Evolutionary conservation across 1,284 basidiomycete species (phyloP).

Genomic region (Cryptococcus sp.): DNA sequence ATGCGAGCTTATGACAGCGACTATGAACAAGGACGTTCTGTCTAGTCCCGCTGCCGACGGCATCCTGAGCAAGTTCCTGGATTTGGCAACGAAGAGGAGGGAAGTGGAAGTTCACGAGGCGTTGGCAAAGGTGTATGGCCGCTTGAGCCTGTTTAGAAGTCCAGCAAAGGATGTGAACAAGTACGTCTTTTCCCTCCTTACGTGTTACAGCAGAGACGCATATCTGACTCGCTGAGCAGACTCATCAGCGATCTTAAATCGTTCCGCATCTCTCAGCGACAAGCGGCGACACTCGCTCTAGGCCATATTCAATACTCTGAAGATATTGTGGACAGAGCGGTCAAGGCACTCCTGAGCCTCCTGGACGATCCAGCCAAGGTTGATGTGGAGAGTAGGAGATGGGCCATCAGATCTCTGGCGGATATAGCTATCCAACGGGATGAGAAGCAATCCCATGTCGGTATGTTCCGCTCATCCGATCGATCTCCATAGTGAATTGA

Average conservation of each 20-base stretch:
- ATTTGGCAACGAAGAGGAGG: constrained; percentile 71
- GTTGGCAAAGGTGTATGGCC: constrained; percentile 66
- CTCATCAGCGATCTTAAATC: constrained; percentile 67
- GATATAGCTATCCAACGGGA: constrained; percentile 25
- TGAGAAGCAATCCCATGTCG: constrained; percentile 6
- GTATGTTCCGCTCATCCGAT: constrained; percentile 17
- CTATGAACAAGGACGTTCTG: constrained; percentile 59
- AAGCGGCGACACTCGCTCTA: constrained; percentile 74
- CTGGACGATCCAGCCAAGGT: constrained; percentile 36
- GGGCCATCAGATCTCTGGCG: constrained; percentile 38
- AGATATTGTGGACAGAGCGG: constrained; percentile 6
- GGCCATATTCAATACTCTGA: constrained; percentile 68
- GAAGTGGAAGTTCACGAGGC: constrained; percentile 70
- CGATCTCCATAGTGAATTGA: not conserved
- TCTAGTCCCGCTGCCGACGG: constrained; percentile 41
- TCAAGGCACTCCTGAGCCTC: constrained; percentile 31
- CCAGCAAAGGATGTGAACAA: constrained; percentile 66
- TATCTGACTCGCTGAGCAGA: constrained; percentile 48
- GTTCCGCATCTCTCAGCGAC: constrained; percentile 61
- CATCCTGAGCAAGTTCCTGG: constrained; percentile 58
- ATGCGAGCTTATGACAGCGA: constrained; percentile 70
- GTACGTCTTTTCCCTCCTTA: constrained; percentile 58
- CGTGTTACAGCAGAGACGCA: not conserved
- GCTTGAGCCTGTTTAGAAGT: constrained; percentile 67
- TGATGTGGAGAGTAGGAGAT: constrained; percentile 50